phyloP scores from a whole-genome alignment of 352 stramenopile species.

The Globisporangium irregulare region DNA sequence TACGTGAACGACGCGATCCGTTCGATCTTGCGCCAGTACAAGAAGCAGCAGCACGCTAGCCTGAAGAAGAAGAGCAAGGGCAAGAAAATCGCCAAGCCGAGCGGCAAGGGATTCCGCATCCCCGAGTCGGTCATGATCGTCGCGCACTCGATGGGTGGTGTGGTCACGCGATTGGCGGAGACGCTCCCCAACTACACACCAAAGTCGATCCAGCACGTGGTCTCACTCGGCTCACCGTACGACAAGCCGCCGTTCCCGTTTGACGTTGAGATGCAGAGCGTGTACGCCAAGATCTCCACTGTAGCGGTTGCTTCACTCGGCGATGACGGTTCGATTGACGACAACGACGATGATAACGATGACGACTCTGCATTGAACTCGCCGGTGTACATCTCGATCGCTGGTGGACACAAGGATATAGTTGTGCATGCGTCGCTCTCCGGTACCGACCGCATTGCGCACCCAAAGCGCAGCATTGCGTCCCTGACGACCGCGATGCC shows the following conservation, averaged over 20 bases:
- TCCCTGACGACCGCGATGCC: conserved; percentile 61
- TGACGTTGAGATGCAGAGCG: conserved; percentile 54
- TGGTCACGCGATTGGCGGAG: conserved; percentile 63
- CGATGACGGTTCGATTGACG: conserved; percentile 1
- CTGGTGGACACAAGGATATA: conserved; percentile 79
- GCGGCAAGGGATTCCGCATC: conserved; percentile 1
- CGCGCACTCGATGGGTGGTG: conserved; percentile 83
- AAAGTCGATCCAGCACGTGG: conserved; percentile 71
- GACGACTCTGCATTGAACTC: not conserved
- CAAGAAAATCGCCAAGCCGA: conserved; percentile 13
- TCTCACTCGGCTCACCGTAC: conserved; percentile 71
- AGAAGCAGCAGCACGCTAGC: conserved; percentile 32
- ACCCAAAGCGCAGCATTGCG: conserved; percentile 33
- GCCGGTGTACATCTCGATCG: conserved; percentile 67
- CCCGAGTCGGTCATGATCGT: conserved; percentile 73
- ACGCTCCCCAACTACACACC: conserved; percentile 73
- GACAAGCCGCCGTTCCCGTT: conserved; percentile 52
- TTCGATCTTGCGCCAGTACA: conserved; percentile 72
- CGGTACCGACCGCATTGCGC: conserved; percentile 29
- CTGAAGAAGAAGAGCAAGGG: conserved; percentile 18
- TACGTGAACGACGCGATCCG: conserved; percentile 77
- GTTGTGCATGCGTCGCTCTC: conserved; percentile 61
- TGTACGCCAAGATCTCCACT: conserved; percentile 50
- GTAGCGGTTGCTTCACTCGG: not conserved
- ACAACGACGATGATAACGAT: conserved; percentile 14